Evolutionary conservation across 1,284 basidiomycete species (phyloP).

Genomic region (Phellopilus nigrolimitatus): DNA sequence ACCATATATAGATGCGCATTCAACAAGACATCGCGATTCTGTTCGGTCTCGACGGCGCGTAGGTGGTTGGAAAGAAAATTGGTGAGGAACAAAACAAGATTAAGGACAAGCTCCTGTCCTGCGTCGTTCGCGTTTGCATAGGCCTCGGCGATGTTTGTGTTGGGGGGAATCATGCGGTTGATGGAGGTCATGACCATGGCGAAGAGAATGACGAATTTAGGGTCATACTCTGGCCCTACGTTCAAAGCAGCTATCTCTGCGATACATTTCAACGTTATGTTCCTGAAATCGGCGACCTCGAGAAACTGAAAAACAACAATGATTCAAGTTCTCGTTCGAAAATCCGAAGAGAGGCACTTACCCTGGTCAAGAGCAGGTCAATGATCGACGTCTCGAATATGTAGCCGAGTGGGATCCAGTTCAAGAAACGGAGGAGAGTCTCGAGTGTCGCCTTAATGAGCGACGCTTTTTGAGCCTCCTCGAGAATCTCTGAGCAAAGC

Average conservation of each 20-base stretch:
- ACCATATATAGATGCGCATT: constrained; percentile 99
- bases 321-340: too few species aligned
- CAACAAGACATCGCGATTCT: constrained; percentile 89
- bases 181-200: constrained; percentile 97
- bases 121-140: constrained; percentile 89
- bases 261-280: constrained; percentile 95
- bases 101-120: constrained; percentile 96
- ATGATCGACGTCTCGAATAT: constrained; percentile 99
- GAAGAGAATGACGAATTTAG: constrained; percentile 97
- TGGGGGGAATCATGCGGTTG: constrained; percentile 97
- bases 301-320: constrained; percentile 82
- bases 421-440: constrained; percentile 93
- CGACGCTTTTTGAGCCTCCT: constrained; percentile 96
- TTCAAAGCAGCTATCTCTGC: constrained; percentile 95
- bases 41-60: constrained; percentile 87
- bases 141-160: constrained; percentile 90
- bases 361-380: constrained; percentile 86
- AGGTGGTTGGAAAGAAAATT: constrained; percentile 95
- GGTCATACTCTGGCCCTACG: constrained; percentile 97
- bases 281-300: constrained; percentile 95
- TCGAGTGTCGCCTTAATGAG: constrained; percentile 95
- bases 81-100: constrained; percentile 93
- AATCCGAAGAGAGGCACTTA: too few species aligned
- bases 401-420: constrained; percentile 99
- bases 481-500: constrained; percentile 92